These are phyloP conservation scores for Cnidoscolus chayamansa DNA, from an alignment of 441 rosid species.

Conservation along the genomic window DNA sequence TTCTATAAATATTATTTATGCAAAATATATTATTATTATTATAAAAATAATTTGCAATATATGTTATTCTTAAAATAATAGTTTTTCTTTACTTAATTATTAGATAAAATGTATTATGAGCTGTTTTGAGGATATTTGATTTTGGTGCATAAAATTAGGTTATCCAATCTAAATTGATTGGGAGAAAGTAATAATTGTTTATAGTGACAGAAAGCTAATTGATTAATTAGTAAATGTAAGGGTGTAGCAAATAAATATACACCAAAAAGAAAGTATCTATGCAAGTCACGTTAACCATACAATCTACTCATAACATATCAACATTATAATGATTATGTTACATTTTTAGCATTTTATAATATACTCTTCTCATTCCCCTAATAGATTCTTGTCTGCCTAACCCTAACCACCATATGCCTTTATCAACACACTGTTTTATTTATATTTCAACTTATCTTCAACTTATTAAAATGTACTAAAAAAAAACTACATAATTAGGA, in stretches of 20 bases:
- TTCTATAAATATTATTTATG: no score
- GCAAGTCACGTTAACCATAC: constrained; percentile 41
- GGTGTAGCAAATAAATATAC: background rate
- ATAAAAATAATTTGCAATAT: no score
- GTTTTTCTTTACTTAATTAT: no score
- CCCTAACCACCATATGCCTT: no score
- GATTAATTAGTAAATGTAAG: background rate
- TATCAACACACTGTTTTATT: no score
- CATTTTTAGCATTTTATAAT: constrained; percentile 23
- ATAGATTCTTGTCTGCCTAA: constrained; percentile 30
- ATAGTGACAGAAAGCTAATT: constrained; percentile 13
- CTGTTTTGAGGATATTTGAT: no score
- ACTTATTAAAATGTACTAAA: background rate
- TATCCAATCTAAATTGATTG: background rate
- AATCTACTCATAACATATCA: constrained; percentile 45
- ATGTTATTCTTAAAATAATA: no score
- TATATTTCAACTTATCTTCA: no score
- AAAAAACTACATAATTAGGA: no score
- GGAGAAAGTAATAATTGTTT: constrained; percentile 8
- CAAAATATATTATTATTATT: no score
- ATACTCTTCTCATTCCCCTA: constrained; percentile 16
- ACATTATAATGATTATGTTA: constrained; percentile 35
- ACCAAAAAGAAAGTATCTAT: constrained; percentile 19
- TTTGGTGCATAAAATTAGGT: background rate
- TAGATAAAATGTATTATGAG: no score